phyloP scores from a whole-genome alignment of 148 eudicot genomes.

The Oxyria digyna region DNA sequence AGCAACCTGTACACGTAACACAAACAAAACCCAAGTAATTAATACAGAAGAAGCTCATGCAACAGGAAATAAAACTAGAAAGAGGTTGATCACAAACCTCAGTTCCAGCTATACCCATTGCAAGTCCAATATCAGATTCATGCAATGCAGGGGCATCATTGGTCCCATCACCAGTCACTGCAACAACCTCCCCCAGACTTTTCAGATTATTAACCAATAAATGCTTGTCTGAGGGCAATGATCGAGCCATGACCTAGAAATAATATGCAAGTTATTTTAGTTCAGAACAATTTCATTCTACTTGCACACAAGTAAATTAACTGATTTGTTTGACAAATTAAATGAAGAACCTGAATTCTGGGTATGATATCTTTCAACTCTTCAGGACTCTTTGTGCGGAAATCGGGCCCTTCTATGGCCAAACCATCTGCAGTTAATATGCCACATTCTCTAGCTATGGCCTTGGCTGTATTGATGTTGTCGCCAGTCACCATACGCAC shows the following conservation, averaged over 20 bases:
- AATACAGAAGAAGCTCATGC: no score
- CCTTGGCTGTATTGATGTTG: constrained; percentile 88
- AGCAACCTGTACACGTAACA: constrained; percentile 51
- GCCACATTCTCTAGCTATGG: constrained; percentile 95
- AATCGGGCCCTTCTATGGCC: constrained; percentile 79
- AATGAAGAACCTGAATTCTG: constrained; percentile 51
- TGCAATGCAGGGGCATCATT: constrained; percentile 47
- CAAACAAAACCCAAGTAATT: background rate
- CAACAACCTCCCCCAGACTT: constrained; percentile 31
- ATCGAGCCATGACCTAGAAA: constrained; percentile 25
- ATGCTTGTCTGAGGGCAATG: constrained; percentile 36
- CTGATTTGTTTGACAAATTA: background rate
- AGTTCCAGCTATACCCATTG: constrained; percentile 47
- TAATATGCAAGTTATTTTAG: background rate
- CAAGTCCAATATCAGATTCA: constrained; percentile 38
- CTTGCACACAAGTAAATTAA: background rate
- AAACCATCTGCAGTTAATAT: constrained; percentile 66
- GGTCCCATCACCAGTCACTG: constrained; percentile 45
- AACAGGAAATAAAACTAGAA: no score
- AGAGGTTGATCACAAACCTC: constrained; percentile 27
- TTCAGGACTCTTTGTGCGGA: constrained; percentile 34
- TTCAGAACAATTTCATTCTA: background rate
- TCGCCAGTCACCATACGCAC: constrained; percentile 99
- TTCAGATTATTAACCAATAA: constrained; percentile 21
- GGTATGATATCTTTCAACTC: constrained; percentile 54